Conservation (phyloP, 345 rosid species). For the Trapa incisa region DNA sequence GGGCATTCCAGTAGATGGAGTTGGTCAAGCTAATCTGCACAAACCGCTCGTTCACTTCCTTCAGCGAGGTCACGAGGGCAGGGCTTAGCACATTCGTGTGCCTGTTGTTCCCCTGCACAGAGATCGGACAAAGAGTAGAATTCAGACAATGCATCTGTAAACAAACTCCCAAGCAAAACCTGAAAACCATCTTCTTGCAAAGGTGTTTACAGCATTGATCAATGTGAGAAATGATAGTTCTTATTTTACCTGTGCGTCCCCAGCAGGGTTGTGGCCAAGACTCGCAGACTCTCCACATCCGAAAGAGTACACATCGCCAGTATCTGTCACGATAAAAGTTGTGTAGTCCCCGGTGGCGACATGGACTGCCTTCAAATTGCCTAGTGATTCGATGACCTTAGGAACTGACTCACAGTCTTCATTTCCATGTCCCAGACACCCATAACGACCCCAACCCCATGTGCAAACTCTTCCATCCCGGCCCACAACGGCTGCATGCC, state of each 20-base stretch:
- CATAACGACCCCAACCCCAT: conserved; percentile 97
- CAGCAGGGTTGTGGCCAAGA: conserved; percentile 61
- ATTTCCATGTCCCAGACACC: conserved; percentile 90
- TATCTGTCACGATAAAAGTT: conserved; percentile 79
- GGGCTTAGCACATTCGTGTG: conserved; percentile 63
- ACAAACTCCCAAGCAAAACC: no score
- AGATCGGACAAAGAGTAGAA: background rate
- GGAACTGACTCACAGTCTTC: conserved; percentile 73
- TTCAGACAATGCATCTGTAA: no score
- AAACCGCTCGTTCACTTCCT: conserved; percentile 56
- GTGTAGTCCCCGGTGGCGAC: conserved; percentile 90
- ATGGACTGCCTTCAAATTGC: conserved; percentile 61
- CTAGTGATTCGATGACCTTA: conserved; percentile 68
- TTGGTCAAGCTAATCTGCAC: conserved; percentile 89
- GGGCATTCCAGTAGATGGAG: conserved; percentile 67
- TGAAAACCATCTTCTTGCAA: no score
- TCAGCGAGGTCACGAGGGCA: conserved; percentile 52
- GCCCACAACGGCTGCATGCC: conserved; percentile 98
- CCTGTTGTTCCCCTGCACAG: conserved; percentile 33
- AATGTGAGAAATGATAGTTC: no score
- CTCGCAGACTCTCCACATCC: conserved; percentile 91
- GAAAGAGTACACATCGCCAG: conserved; percentile 86
- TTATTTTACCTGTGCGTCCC: conserved; percentile 46
- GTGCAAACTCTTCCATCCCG: conserved; percentile 88
- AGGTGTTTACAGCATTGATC: no score